Evolutionary conservation across 495 filamentous ascomycete species (phyloP), one percentile per base, ranked within the genome.

Genomic region (Hyaloscypha hepaticicola): DNA sequence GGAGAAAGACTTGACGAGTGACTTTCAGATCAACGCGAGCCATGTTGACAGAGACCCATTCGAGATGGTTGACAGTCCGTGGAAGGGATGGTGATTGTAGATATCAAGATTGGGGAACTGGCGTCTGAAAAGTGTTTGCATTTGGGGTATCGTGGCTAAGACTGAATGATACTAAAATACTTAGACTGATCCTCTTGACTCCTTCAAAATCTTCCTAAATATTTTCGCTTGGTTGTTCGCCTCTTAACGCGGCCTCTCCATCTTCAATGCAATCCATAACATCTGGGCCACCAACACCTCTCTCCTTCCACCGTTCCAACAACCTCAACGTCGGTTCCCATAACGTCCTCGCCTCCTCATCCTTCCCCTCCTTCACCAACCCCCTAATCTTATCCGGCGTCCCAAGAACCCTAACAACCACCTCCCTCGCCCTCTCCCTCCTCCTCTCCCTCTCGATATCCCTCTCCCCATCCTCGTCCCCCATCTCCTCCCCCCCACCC

Each of bases 21-120:
- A 65, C 25, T 77, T 88, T 21, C 78, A 85, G 58, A 87, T 98
- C 45, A 70, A 86, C 66, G 86, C 95, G 53, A 96, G 92, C 72
- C 82, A 88, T 72, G 79, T 76, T 58, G 95, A 99, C 78, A 80
- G 83, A 34, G 95, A 99, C 71, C 82, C 82, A 4, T 85, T 77
- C 69, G 76, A 79, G 71, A 78, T 83, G 24, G 75, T 80, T 66
- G 75, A 75, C 57, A 75, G 77, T 26, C 61, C 64, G 50, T 55
- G 58, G 21, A 60, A 72, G 21, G 68, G 31, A 22, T 45, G 60
- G 53, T 65, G 19, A 45, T 45, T 45, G 38, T 45, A 19, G 6
- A 34, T 34, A 34, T 1, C 38, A 34, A 64, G 2, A 26, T 56
- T 12, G 4, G 12, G 34, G 25, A 16, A 16, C 19, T 45, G 38